Percentiles rank a stretch among this genome's conserved stretches.
Evolutionary conservation across 2,329 filamentous ascomycete genomes (phyloP).

Genomic region (Fusarium aywerte): DNA sequence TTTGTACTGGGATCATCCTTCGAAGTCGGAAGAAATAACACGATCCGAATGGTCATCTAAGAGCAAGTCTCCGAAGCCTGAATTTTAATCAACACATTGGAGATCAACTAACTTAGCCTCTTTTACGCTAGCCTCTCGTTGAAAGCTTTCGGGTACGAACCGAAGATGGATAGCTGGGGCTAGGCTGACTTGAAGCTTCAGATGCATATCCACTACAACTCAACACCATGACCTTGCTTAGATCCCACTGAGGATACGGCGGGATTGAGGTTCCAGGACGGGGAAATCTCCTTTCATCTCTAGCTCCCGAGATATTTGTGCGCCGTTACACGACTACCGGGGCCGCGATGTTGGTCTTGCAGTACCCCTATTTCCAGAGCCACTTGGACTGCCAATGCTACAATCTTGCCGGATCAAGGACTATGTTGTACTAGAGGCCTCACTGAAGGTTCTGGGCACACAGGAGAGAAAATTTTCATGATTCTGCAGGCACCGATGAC

Average conservation of each 20-base stretch:
- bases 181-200: slow-evolving; percentile 24
- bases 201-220: slow-evolving; percentile 14
- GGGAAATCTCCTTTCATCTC: slow-evolving; percentile 25
- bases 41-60: slow-evolving; percentile 11
- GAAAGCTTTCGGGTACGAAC: slow-evolving; percentile 28
- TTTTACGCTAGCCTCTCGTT: background rate
- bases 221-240: slow-evolving; percentile 21
- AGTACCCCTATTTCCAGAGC: slow-evolving; percentile 21
- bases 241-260: slow-evolving; percentile 15
- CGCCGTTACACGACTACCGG: slow-evolving; percentile 32
- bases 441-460: background rate
- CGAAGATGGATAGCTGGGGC: slow-evolving; percentile 7
- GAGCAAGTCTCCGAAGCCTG: background rate
- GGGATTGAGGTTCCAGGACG: slow-evolving; percentile 26
- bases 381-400: slow-evolving; percentile 22
- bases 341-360: slow-evolving; percentile 28
- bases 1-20: slow-evolving; percentile 11
- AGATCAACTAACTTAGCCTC: slow-evolving; percentile 3
- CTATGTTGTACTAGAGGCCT: background rate
- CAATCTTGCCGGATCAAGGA: slow-evolving; percentile 11
- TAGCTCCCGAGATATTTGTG: slow-evolving; percentile 25
- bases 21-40: background rate
- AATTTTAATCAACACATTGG: slow-evolving; percentile 2
- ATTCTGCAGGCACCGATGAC: background rate
- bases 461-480: background rate